These are phyloP conservation scores for Penicillium sp. DNA, from an alignment of 2,329 filamentous ascomycete genomes.

Conservation along the genomic window DNA sequence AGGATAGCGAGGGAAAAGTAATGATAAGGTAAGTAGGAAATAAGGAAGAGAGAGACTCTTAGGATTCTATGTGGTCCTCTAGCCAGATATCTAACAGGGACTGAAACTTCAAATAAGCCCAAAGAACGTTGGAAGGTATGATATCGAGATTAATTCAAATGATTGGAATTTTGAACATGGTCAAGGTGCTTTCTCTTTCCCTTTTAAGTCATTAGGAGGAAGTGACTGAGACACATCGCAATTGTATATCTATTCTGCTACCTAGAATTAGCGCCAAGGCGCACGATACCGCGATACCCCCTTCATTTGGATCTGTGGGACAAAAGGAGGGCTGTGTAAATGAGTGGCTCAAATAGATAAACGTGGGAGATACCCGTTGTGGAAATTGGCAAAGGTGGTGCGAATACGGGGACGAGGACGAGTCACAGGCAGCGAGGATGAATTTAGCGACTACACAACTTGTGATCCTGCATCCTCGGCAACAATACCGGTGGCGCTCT, in stretches of 20 bases:
- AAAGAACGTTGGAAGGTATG: background rate
- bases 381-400: background rate
- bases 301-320: background rate
- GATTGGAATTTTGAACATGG: background rate
- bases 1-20: too few relatives aligned
- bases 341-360: background rate
- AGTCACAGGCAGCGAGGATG: background rate
- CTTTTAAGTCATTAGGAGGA: background rate
- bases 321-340: background rate
- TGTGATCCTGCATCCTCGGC: too few relatives aligned
- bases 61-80: background rate
- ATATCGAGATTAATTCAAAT: background rate
- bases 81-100: background rate
- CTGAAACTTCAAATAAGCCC: background rate
- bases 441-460: too few relatives aligned
- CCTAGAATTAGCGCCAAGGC: background rate
- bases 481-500: too few relatives aligned
- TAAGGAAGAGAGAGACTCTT: background rate
- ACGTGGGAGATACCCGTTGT: background rate
- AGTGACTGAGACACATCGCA: background rate
- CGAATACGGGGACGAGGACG: background rate
- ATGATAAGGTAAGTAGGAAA: background rate
- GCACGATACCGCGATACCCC: background rate
- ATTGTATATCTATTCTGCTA: background rate
- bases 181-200: background rate